Percentiles rank a stretch among this genome's conserved stretches.
phyloP scores from a whole-genome alignment of 805 yeast species.

The Candida verbasci region DNA sequence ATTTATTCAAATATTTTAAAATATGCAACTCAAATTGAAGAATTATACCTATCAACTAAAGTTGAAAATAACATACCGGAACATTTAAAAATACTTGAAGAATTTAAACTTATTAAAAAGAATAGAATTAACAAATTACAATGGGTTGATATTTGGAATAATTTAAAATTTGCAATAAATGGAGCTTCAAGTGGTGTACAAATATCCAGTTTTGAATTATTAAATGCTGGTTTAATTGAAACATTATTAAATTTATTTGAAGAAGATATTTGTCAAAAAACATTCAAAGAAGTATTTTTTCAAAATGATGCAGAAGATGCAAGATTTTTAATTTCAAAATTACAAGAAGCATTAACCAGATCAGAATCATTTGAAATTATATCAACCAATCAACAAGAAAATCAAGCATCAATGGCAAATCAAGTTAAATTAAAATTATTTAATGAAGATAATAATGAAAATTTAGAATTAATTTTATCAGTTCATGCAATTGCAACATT shows the following conservation, averaged over 20 bases:
- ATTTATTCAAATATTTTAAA: conserved; percentile 13
- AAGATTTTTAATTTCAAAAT: conserved; percentile 45
- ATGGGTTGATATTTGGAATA: conserved; percentile 26
- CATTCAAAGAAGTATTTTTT: conserved; percentile 43
- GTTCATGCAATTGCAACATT: conserved; percentile 63
- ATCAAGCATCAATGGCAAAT: conserved; percentile 62
- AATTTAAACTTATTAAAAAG: conserved; percentile 9
- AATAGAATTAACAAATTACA: conserved; percentile 17
- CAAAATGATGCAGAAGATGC: conserved; percentile 16
- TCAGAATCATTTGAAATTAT: conserved; percentile 68
- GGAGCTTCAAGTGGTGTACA: conserved; percentile 10
- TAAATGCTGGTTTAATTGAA: conserved; percentile 61
- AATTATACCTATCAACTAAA: conserved; percentile 19
- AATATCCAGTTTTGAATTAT: conserved; percentile 72
- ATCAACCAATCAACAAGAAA: conserved; percentile 32
- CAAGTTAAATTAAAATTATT: conserved; percentile 59
- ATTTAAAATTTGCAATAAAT: conserved; percentile 14
- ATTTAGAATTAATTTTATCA: conserved; percentile 36
- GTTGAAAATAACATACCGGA: conserved; percentile 13
- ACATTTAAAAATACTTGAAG: conserved; percentile 15
- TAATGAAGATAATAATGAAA: conserved; percentile 14
- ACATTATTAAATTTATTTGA: conserved; percentile 36
- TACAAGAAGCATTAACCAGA: conserved; percentile 72
- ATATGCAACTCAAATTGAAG: conserved; percentile 22
- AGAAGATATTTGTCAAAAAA: conserved; percentile 31